phyloP scores from a whole-genome alignment of 169 alveolate species.

The Eimeria necatrix region DNA sequence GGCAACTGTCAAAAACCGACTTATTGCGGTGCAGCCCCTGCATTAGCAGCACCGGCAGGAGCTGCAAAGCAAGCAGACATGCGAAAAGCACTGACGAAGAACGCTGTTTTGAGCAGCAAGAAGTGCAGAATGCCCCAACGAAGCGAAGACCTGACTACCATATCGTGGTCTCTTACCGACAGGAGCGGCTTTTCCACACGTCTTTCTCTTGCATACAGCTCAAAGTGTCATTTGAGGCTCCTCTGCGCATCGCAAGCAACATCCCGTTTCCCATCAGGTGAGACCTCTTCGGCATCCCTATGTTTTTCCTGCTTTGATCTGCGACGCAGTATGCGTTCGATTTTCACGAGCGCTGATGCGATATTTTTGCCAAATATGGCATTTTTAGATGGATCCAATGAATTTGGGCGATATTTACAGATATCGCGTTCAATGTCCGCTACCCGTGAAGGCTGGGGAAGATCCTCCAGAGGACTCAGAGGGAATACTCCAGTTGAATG shows the following conservation, averaged over 20 bases:
- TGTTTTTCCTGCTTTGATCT: background rate
- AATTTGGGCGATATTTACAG: background rate
- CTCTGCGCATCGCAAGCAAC: constrained; percentile 61
- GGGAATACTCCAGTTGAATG: constrained; percentile 49
- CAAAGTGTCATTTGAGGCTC: constrained; percentile 70
- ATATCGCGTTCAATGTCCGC: constrained; percentile 45
- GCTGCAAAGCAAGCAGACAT: background rate
- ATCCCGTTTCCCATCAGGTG: constrained; percentile 75
- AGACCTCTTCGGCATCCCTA: background rate
- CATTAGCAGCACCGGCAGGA: background rate
- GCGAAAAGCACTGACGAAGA: background rate
- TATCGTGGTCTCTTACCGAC: constrained; percentile 9
- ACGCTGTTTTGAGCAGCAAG: background rate
- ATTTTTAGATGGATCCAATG: no score
- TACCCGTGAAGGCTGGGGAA: constrained; percentile 52
- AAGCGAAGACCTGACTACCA: constrained; percentile 52
- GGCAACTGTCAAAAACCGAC: constrained; percentile 11
- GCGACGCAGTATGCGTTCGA: background rate
- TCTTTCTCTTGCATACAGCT: constrained; percentile 75
- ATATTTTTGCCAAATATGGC: no score
- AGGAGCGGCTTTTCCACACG: constrained; percentile 61
- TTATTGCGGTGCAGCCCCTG: constrained; percentile 61
- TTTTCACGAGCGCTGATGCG: no score
- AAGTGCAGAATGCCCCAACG: background rate
- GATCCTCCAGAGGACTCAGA: constrained; percentile 70